Evolutionary conservation across 345 rosid genomes (phyloP), one percentile per base, ranked within the genome.

Genomic region (Eutrema yunnanense): DNA sequence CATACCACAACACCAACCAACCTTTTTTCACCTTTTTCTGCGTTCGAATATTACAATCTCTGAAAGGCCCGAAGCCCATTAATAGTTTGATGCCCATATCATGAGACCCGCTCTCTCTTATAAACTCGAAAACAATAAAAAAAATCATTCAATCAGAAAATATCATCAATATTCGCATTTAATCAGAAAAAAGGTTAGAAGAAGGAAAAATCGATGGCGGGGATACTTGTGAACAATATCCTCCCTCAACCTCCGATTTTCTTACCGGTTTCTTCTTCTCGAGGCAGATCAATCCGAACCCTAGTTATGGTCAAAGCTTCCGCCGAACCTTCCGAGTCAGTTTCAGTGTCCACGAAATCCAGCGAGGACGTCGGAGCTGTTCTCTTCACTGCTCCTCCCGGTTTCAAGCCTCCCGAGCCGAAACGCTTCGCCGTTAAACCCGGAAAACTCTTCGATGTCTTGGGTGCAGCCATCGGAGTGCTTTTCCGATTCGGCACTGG

Each of bases 401-500:
- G 48, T 63, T 76, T 76, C 54, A 71, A 71, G 40, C 84, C 92
- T 26, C 96, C 97, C 2, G 79, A 84, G 84, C 96, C 97, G 3
- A 85, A 91, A 63, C 85, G 78, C 4, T 89, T 91, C 76, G 67
- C 73, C 0, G 74, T 89, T 14, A 83, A 90, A 70, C 78, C 86
- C 0, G 96, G 87, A 54, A 86, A 89, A 81, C 51, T 51, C 33
- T 71, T 66, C 43, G 96, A 94, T 68, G 65, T 94, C 34, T 3
- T 84, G 43, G 92, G 92, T 62, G 92, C 98, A 12, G 57, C 96
- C 14, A 79, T 91, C 37, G 81, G 92, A 33, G 73, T 94, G 72
- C 8, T 88, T 68, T 88, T 94, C 66, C 85, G 97, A 30, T 78
- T 85, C 30, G 98, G 90, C 10, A 88, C 97, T 50, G 97, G 96